phyloP scores from a whole-genome alignment of 352 stramenopile species.

The Globisporangium spiculum region DNA sequence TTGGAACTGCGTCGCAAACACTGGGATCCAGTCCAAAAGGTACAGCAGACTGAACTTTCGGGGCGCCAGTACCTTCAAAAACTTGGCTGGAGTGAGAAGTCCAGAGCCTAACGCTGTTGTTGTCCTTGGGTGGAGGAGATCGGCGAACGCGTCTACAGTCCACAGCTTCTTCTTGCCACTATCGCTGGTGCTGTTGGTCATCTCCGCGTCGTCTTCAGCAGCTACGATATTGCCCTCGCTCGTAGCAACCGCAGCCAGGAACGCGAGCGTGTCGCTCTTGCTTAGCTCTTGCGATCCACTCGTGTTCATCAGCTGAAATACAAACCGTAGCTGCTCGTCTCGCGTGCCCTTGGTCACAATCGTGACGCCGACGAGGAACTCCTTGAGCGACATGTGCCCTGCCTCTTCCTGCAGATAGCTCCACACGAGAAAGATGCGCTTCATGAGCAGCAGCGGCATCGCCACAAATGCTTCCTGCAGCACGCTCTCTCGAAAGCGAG shows the following conservation, averaged over 20 bases:
- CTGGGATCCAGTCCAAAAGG: conserved; percentile 40
- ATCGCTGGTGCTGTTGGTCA: neutral
- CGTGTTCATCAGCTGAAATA: conserved; percentile 38
- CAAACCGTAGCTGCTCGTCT: conserved; percentile 42
- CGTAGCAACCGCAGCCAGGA: conserved; percentile 19
- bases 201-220: conserved; percentile 8
- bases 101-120: neutral
- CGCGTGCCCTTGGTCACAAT: conserved; percentile 31
- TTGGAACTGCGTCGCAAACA: conserved; percentile 26
- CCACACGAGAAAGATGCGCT: conserved; percentile 39
- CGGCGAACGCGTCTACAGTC: conserved; percentile 18
- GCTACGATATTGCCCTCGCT: conserved; percentile 21
- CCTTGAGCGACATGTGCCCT: conserved; percentile 27
- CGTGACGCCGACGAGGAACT: conserved; percentile 37
- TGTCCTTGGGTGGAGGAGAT: conserved; percentile 20
- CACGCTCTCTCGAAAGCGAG: conserved; percentile 35
- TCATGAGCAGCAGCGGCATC: conserved; percentile 30
- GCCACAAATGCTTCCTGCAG: conserved; percentile 31
- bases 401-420: conserved; percentile 18
- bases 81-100: conserved; percentile 19
- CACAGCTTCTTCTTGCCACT: conserved; percentile 1
- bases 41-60: conserved; percentile 17
- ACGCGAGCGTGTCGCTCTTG: conserved; percentile 26
- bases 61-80: conserved; percentile 24
- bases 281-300: conserved; percentile 17